Base-by-base conservation (phyloP, 306 rosid species). In the Glycine soja region DNA sequence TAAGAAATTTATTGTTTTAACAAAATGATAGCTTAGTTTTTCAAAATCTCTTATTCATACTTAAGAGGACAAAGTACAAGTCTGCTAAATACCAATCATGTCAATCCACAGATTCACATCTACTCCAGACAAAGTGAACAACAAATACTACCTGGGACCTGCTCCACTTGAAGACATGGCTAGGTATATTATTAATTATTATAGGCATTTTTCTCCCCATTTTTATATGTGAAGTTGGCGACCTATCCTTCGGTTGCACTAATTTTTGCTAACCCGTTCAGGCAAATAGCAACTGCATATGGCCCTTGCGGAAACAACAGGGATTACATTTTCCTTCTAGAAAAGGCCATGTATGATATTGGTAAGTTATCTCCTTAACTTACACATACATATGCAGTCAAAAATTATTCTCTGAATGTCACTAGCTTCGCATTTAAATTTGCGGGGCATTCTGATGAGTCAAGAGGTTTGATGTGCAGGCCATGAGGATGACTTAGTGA, bases 241-340 rank as follows among this genome's bases (percentile, higher is more conserved):
- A 52, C 40, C 74, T 69, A 47, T 36, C 18, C 10, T 16, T 69
- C 2, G 30, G 3, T 30, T 81, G 4, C 13, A 9, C 74, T 71
- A 18, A 78, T 75, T 7, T 43, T 10, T 67, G 66, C 13, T 82
- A 38, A 34, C 43, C 45, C 54, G n/a, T 81, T 50, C 92, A 95
- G 99, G 78, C 97, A 96, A 93, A 96, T 96, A 74, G 98, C 99
- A 70, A 90, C 97, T 58, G 98, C 99, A 14, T 7, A n/a, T 79
- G 99, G 99, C 1, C 99, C 99, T n/a, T 93, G 95, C 16, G 99
- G 99, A 70, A 92, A 96, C 85, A 96, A 93, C 47, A 86, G 92
- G 62, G 98, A 96, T 73, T 96, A 96, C 53, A 50, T 96, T 73
- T 96, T 96, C 83, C 87, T 75, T 56, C 72, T 96, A 61, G 98